Evolutionary conservation across 306 rosid genomes (phyloP).

Genomic region (Fragaria iinumae): DNA sequence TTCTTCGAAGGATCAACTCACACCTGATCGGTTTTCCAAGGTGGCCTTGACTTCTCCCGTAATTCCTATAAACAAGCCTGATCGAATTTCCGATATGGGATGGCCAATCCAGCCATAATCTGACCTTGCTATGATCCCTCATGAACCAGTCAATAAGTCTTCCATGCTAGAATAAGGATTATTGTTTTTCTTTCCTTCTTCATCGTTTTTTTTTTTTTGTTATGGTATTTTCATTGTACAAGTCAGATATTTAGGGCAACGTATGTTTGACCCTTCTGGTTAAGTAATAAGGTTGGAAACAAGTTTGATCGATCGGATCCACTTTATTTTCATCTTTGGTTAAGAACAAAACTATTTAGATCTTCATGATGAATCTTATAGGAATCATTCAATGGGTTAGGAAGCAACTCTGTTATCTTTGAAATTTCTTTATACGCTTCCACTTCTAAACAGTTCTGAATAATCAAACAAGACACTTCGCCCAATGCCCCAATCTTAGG

Average conservation of each 20-base stretch:
- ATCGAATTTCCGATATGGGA: not conserved
- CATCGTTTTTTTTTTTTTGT: not conserved
- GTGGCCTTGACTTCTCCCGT: not conserved
- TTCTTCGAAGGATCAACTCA: not conserved
- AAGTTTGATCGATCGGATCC: too few species aligned
- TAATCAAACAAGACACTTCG: too few species aligned
- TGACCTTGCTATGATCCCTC: not conserved
- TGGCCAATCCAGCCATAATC: not conserved
- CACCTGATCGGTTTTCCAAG: not conserved
- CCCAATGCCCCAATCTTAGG: too few species aligned
- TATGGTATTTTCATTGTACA: not conserved
- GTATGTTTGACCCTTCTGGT: not conserved
- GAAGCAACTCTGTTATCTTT: too few species aligned
- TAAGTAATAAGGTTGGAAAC: slow-evolving; percentile 1
- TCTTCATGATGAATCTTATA: too few species aligned
- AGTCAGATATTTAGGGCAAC: not conserved
- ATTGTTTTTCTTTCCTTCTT: not conserved
- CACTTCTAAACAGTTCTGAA: too few species aligned
- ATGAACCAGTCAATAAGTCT: not conserved
- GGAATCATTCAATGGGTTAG: too few species aligned
- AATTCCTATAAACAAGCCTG: not conserved
- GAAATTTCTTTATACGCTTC: too few species aligned
- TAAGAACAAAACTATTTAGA: too few species aligned
- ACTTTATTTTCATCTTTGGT: too few species aligned
- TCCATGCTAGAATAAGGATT: not conserved